phyloP scores from a whole-genome alignment of 371 early-diverging fungal species.

The Mucor lusitanicus region DNA sequence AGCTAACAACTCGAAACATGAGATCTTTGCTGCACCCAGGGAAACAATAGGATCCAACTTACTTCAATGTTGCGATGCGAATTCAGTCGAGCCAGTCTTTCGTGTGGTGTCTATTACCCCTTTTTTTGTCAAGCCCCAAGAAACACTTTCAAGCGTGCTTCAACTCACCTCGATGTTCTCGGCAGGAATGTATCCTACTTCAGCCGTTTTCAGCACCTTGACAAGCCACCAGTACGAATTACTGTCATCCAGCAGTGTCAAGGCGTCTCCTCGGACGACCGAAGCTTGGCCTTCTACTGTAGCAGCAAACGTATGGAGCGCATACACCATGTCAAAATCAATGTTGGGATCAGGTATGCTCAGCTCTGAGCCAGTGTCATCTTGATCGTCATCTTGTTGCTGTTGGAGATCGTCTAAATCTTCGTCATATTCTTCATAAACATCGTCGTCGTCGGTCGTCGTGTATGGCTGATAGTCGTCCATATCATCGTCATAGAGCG shows the following conservation, averaged over 20 bases:
- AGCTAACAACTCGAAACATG: conserved; percentile 21
- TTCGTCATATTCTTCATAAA: conserved; percentile 41
- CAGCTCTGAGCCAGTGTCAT: conserved; percentile 54
- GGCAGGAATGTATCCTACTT: conserved; percentile 96
- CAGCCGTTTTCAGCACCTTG: conserved; percentile 82
- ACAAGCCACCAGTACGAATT: conserved; percentile 99
- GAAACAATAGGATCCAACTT: neutral
- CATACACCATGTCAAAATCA: conserved; percentile 83
- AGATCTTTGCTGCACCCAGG: neutral
- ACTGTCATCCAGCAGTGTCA: conserved; percentile 92
- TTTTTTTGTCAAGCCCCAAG: neutral
- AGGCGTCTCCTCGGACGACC: conserved; percentile 86
- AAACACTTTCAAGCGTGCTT: neutral
- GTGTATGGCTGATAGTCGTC: conserved; percentile 38
- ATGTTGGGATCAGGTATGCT: conserved; percentile 75
- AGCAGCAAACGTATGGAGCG: conserved; percentile 92
- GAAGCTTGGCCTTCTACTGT: conserved; percentile 95
- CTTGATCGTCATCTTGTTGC: conserved; percentile 46
- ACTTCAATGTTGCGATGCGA: conserved; percentile 78
- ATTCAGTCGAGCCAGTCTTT: conserved; percentile 90
- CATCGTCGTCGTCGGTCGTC: conserved; percentile 21
- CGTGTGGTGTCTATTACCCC: conserved; percentile 88
- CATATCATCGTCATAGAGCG: conserved; percentile 48
- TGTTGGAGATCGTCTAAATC: conserved; percentile 46
- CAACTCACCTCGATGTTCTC: conserved; percentile 87